Evolutionary conservation across 2,329 filamentous ascomycete genomes (phyloP).

Genomic region (Colletotrichum limetticola): DNA sequence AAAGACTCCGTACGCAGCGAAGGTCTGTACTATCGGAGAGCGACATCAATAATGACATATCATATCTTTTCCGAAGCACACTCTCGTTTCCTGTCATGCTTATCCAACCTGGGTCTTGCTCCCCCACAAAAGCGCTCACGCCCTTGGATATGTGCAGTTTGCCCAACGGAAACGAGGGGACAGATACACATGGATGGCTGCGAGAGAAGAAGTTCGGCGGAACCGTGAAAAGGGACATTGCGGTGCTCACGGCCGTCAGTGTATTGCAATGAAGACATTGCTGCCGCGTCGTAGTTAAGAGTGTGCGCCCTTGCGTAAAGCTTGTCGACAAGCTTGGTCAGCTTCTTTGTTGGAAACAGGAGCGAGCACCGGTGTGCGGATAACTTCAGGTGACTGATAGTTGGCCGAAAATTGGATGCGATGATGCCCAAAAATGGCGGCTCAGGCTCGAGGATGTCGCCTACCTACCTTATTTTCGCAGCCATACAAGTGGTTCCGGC

Average conservation of each 20-base stretch:
- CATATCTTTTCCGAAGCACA: neutral
- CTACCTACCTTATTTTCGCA: neutral
- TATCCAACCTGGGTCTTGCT: neutral
- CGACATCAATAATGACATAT: conserved; percentile 13
- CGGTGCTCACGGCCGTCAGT: neutral
- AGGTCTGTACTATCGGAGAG: neutral
- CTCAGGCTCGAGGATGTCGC: neutral
- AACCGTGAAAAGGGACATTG: neutral
- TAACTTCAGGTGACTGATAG: neutral
- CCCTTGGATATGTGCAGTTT: neutral
- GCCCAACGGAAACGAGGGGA: neutral
- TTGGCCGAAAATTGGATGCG: neutral
- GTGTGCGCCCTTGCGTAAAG: neutral
- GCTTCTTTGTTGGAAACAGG: neutral
- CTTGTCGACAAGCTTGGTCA: neutral
- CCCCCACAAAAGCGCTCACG: neutral
- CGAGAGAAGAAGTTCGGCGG: neutral
- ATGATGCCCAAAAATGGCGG: neutral
- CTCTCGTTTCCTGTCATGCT: neutral
- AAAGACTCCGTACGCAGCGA: neutral
- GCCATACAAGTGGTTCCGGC: neutral
- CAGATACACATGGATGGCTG: neutral
- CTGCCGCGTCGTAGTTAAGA: neutral
- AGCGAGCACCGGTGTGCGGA: neutral
- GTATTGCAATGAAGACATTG: neutral